Conservation (phyloP, 306 rosid species). For the Purshia tridentata region DNA sequence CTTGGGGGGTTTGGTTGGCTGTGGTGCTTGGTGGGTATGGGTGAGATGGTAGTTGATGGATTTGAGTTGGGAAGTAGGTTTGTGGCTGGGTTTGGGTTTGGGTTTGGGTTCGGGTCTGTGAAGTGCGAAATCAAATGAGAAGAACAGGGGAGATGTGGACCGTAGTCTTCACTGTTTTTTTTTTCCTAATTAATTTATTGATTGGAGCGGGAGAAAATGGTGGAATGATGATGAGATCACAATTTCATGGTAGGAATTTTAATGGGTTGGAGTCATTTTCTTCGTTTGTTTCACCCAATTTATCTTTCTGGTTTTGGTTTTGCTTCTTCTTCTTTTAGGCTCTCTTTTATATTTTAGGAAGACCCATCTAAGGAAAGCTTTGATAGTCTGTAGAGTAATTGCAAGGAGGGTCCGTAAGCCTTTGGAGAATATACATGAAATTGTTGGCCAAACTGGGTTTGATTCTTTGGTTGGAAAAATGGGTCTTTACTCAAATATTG, state of each 20-base stretch:
- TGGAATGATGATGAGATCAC: constrained; percentile 21
- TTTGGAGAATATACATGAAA: constrained; percentile 77
- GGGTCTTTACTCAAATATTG: constrained; percentile 77
- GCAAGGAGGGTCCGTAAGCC: constrained; percentile 93
- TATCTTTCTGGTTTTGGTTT: constrained; percentile 38
- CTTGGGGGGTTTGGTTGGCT: constrained; percentile 70
- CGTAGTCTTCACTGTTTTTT: no score
- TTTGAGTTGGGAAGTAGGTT: no score
- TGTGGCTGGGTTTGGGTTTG: no score
- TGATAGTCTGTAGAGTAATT: constrained; percentile 77
- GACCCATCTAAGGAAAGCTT: constrained; percentile 52
- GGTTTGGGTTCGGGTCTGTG: no score
- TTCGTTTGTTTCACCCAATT: constrained; percentile 37
- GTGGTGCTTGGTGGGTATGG: constrained; percentile 21
- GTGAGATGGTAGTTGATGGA: no score
- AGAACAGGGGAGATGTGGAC: no score
- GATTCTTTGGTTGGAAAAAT: constrained; percentile 88
- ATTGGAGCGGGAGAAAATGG: constrained; percentile 29
- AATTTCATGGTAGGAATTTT: constrained; percentile 52
- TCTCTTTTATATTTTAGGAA: constrained; percentile 30
- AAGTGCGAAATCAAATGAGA: no score
- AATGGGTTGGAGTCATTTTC: constrained; percentile 29
- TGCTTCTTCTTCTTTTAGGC: not conserved
- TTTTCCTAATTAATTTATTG: no score
- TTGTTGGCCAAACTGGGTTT: constrained; percentile 74